Evolutionary conservation across 2,329 filamentous ascomycete genomes (phyloP).

Genomic region (Penicillium crustosum): DNA sequence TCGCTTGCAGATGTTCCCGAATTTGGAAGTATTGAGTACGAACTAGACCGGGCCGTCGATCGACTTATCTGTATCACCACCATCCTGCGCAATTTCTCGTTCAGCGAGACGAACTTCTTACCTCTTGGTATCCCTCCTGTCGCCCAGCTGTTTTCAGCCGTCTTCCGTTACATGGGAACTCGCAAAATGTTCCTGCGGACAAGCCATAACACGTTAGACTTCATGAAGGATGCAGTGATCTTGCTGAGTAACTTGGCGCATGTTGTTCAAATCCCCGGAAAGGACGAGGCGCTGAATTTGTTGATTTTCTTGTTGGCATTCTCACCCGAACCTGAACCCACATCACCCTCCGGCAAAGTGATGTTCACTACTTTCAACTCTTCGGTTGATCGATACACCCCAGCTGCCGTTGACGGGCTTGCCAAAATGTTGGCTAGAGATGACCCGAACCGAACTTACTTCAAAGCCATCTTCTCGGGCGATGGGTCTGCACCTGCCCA

Average conservation of each 20-base stretch:
- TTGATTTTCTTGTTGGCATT: constrained; percentile 90
- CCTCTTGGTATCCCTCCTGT: constrained; percentile 73
- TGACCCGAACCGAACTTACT: constrained; percentile 85
- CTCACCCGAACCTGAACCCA: constrained; percentile 73
- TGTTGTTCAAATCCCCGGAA: constrained; percentile 74
- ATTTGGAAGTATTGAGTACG: constrained; percentile 75
- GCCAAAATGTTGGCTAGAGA: constrained; percentile 91
- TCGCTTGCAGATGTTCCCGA: constrained; percentile 69
- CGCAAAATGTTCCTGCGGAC: constrained; percentile 81
- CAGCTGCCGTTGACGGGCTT: constrained; percentile 82
- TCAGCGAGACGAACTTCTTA: constrained; percentile 73
- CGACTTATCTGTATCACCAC: constrained; percentile 87
- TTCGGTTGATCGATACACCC: constrained; percentile 78
- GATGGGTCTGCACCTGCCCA: constrained; percentile 65
- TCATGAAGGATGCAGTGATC: constrained; percentile 93
- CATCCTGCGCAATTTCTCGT: constrained; percentile 89
- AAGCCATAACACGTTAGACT: constrained; percentile 82
- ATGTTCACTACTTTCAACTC: constrained; percentile 82
- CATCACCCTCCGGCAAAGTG: constrained; percentile 55
- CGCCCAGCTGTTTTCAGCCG: constrained; percentile 77
- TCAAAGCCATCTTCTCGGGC: constrained; percentile 75
- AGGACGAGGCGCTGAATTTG: constrained; percentile 82
- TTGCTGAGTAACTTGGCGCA: constrained; percentile 86
- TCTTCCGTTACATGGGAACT: constrained; percentile 84
- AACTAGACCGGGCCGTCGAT: constrained; percentile 83